Conservation (phyloP, 805 yeast genomes). For the Suhomyces xylopsoci region DNA sequence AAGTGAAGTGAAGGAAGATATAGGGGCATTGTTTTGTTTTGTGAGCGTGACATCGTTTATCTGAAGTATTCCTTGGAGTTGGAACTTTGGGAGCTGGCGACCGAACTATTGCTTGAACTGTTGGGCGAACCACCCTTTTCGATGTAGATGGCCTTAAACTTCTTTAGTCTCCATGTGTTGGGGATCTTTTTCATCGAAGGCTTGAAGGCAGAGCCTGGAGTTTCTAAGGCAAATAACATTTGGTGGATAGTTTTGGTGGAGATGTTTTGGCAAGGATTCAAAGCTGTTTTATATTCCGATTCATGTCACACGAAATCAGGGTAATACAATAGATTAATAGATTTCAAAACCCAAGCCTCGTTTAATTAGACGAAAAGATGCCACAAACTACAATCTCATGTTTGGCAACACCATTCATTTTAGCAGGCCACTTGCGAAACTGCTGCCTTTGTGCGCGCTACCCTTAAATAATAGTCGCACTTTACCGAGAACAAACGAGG, state of each 20-base stretch:
- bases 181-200: constrained; percentile 32
- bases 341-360: background rate
- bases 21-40: background rate
- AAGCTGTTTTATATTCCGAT: background rate
- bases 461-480: background rate
- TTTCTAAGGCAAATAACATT: constrained; percentile 31
- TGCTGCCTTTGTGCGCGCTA: background rate
- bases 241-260: background rate
- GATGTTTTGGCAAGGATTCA: background rate
- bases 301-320: background rate
- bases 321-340: background rate
- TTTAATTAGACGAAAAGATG: background rate
- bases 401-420: background rate
- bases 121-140: constrained; percentile 23
- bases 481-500: background rate
- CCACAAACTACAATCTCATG: background rate
- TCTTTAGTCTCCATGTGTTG: constrained; percentile 36
- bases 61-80: constrained; percentile 2
- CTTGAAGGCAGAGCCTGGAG: constrained; percentile 38
- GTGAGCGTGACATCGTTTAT: background rate
- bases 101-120: constrained; percentile 9
- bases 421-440: background rate
- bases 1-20: background rate
- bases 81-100: background rate
- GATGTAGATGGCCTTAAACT: constrained; percentile 30